A percentile compares a stretch with the other conserved stretches of the same genome.
Conservation (phyloP, 2,329 filamentous ascomycete genomes). For the Ascosphaera aggregata region DNA sequence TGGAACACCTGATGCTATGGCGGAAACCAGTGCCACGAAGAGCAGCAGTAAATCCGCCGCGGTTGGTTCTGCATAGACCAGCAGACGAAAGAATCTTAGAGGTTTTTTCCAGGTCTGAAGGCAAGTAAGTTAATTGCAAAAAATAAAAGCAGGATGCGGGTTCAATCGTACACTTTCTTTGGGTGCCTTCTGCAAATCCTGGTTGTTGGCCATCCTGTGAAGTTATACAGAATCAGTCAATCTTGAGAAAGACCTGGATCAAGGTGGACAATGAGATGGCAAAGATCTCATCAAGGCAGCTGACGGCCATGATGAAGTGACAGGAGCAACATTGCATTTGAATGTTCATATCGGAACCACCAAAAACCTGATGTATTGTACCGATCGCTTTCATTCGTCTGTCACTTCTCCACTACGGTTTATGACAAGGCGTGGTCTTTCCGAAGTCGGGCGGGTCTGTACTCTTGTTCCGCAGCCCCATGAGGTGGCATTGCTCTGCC, state of each 20-base stretch:
- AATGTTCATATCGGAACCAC: background rate
- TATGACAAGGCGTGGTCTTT: background rate
- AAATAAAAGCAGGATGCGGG: background rate
- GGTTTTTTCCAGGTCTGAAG: background rate
- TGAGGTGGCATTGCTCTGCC: background rate
- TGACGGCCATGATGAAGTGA: background rate
- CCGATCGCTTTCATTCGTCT: background rate
- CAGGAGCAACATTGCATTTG: background rate
- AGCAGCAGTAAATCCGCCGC: constrained; percentile 6
- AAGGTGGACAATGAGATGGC: no score
- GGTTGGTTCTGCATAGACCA: constrained; percentile 6
- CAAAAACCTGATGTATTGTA: background rate
- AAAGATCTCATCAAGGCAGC: background rate
- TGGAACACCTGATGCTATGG: constrained; percentile 11
- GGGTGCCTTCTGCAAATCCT: background rate
- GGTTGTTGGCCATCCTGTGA: background rate
- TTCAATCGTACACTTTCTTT: background rate
- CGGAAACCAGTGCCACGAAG: constrained; percentile 8
- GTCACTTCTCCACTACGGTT: background rate
- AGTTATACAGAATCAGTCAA: background rate
- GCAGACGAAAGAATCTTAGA: constrained; percentile 4
- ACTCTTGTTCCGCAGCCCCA: background rate
- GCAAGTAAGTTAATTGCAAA: background rate
- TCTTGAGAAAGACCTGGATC: background rate
- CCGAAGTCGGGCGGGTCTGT: background rate